These are phyloP conservation scores for Sarocladiaceae sp. DNA, from an alignment of 2,329 filamentous ascomycete genomes.

Conservation along the genomic window DNA sequence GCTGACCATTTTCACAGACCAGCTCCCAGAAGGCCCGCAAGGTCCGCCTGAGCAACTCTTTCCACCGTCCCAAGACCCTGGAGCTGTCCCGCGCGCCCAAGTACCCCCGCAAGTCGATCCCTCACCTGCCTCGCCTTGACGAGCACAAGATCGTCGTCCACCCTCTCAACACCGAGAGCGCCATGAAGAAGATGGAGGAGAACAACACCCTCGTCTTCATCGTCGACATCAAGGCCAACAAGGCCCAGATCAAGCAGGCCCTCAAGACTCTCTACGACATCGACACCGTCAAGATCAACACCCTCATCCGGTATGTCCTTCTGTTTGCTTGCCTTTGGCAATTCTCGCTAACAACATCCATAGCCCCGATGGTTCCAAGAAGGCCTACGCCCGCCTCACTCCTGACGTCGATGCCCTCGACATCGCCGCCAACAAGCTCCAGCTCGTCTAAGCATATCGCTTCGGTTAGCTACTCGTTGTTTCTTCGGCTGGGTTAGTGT, in stretches of 20 bases:
- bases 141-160: slow-evolving; percentile 97
- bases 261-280: slow-evolving; percentile 99
- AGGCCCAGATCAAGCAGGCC: slow-evolving; percentile 97
- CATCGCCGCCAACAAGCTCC: slow-evolving; percentile 98
- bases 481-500: slow-evolving; percentile 35
- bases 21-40: slow-evolving; percentile 80
- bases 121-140: slow-evolving; percentile 85
- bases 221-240: slow-evolving; percentile 96
- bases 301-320: slow-evolving; percentile 75
- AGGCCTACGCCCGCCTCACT: slow-evolving; percentile 94
- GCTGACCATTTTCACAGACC: slow-evolving; percentile 29
- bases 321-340: background rate
- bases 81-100: slow-evolving; percentile 84
- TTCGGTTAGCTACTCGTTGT: slow-evolving; percentile 11
- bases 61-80: slow-evolving; percentile 97
- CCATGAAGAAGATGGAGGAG: slow-evolving; percentile 99
- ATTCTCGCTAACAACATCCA: slow-evolving; percentile 14
- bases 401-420: slow-evolving; percentile 97
- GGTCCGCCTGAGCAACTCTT: slow-evolving; percentile 86
- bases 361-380: slow-evolving; percentile 95
- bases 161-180: slow-evolving; percentile 98
- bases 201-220: slow-evolving; percentile 99
- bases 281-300: slow-evolving; percentile 98
- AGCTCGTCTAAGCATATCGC: slow-evolving; percentile 70
- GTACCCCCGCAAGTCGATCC: slow-evolving; percentile 94